These are phyloP conservation scores for Tetracentron sinense DNA, from an alignment of 164 flowering plant species.

Conservation along the genomic window DNA sequence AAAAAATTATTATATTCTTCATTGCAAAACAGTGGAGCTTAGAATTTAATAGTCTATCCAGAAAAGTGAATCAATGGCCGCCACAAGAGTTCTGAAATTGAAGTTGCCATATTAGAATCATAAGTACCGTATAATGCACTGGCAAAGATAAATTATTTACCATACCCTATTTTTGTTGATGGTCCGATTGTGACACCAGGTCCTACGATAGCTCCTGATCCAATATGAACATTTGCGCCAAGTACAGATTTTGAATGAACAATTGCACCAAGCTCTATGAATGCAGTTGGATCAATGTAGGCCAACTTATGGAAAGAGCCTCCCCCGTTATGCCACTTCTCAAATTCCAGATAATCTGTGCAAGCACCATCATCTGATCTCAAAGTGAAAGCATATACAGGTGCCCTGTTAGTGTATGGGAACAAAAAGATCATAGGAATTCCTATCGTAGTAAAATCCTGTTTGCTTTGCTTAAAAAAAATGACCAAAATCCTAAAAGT, in stretches of 20 bases:
- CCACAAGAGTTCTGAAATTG: background rate
- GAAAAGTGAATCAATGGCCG: background rate
- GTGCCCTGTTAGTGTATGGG: background rate
- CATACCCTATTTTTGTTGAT: constrained; percentile 72
- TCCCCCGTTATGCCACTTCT: constrained; percentile 78
- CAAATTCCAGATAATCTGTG: constrained; percentile 31
- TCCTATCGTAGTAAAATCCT: background rate
- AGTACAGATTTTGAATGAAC: constrained; percentile 57
- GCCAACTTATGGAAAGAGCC: constrained; percentile 67
- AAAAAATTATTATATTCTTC: too few species aligned
- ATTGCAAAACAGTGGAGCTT: too few species aligned
- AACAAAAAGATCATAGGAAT: background rate
- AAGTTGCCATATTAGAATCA: background rate
- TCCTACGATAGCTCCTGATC: constrained; percentile 79
- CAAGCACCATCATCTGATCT: constrained; percentile 25
- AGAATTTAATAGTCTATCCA: background rate
- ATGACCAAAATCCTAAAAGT: too few species aligned
- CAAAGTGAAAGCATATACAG: constrained; percentile 12
- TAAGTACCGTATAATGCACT: background rate
- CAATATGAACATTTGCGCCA: constrained; percentile 53
- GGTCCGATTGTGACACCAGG: constrained; percentile 63
- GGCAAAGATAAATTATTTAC: background rate
- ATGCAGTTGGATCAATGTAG: constrained; percentile 49
- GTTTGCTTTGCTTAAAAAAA: too few species aligned
- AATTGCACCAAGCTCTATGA: constrained; percentile 67